These are phyloP conservation scores for Xylaria sp. DNA, from an alignment of 2,329 filamentous ascomycete genomes.

Conservation along the genomic window DNA sequence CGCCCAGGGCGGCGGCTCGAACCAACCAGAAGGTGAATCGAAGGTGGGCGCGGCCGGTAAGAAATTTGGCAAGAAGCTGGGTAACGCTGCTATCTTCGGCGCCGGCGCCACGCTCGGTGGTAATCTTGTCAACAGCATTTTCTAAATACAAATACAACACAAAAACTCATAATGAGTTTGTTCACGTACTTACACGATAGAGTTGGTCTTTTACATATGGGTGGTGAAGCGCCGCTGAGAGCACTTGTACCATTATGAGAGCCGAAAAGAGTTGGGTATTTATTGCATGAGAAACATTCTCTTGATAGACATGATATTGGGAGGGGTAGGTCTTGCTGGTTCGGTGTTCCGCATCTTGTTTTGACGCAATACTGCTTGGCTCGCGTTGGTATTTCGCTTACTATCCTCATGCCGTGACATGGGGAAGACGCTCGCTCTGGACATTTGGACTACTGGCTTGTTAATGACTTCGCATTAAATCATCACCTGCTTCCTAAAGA, in stretches of 20 bases:
- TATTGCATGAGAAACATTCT: background rate
- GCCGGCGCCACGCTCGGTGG: conserved; percentile 90
- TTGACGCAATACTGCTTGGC: background rate
- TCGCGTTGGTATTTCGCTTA: background rate
- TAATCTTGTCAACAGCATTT: conserved; percentile 91
- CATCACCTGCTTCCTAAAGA: background rate
- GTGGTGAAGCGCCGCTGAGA: background rate
- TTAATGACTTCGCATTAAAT: background rate
- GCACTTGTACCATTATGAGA: conserved; percentile 11
- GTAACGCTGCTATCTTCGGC: conserved; percentile 85
- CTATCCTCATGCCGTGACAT: background rate
- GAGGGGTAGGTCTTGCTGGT: background rate
- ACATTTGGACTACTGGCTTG: background rate
- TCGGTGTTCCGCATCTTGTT: background rate
- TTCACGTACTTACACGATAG: background rate
- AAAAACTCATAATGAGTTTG: background rate
- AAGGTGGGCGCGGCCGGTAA: conserved; percentile 83
- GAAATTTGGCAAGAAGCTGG: conserved; percentile 96
- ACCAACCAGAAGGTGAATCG: conserved; percentile 50
- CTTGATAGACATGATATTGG: background rate
- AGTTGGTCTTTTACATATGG: conserved; percentile 2
- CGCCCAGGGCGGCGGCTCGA: conserved; percentile 60
- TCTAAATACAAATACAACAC: conserved; percentile 61
- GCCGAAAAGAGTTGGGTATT: background rate
- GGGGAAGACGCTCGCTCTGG: background rate